These are phyloP conservation scores for Luvunga scandens DNA, from an alignment of 345 rosid genomes.

Conservation along the genomic window DNA sequence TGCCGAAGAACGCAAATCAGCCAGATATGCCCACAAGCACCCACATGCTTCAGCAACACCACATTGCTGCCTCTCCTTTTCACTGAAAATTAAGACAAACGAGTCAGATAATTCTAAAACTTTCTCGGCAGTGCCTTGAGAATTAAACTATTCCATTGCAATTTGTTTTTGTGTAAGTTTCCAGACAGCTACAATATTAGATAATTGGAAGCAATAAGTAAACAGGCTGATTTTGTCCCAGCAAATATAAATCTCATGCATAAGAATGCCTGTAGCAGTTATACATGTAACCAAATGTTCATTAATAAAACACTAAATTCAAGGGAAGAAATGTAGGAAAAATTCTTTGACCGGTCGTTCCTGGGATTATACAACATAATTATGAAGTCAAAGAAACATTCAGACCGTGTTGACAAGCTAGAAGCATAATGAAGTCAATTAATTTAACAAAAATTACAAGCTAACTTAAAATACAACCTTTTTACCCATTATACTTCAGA, in stretches of 20 bases:
- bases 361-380: not conserved
- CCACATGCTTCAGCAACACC: constrained; percentile 69
- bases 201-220: not conserved
- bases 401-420: not conserved
- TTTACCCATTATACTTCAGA: not conserved
- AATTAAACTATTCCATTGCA: not conserved
- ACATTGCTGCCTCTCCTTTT: constrained; percentile 79
- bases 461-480: not conserved
- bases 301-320: not conserved
- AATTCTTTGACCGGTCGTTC: not conserved
- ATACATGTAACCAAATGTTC: not conserved
- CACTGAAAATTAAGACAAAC: constrained; percentile 48
- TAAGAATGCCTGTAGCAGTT: not conserved
- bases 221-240: not conserved
- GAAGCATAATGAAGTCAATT: not conserved
- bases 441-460: not conserved
- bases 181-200: not conserved
- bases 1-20: constrained; percentile 59
- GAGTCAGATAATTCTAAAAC: not conserved
- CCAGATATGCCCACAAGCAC: constrained; percentile 86
- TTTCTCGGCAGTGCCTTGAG: not conserved
- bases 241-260: not conserved
- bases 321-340: not conserved
- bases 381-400: not conserved
- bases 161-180: not conserved